phyloP scores from a whole-genome alignment of 2,329 filamentous ascomycete species.

The Arachnomyces sp. region DNA sequence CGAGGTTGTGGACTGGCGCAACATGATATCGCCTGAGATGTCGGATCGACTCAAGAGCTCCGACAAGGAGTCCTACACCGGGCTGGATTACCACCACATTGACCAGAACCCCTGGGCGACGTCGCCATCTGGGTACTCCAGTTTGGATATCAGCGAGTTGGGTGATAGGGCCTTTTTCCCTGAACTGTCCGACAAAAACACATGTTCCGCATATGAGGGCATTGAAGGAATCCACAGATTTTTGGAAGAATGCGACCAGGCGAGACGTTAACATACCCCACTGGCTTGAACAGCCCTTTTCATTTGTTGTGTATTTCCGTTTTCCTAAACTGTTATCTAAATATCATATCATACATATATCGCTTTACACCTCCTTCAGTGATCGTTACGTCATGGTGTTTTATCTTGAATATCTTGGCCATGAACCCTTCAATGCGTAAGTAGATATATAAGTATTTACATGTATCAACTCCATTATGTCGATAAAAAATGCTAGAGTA shows the following conservation, averaged over 20 bases:
- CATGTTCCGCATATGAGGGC: conserved; percentile 45
- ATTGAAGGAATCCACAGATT: conserved; percentile 61
- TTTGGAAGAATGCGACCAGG: conserved; percentile 55
- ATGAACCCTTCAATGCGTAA: too few relatives aligned
- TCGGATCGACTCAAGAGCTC: conserved; percentile 18
- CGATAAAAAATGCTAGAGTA: too few relatives aligned
- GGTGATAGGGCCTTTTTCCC: conserved; percentile 33
- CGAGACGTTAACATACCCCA: conserved; percentile 25
- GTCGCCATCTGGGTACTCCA: conserved; percentile 48
- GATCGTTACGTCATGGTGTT: too few relatives aligned
- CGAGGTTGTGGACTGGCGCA: conserved; percentile 48
- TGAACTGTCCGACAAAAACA: conserved; percentile 31
- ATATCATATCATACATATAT: too few relatives aligned
- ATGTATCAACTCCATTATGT: too few relatives aligned
- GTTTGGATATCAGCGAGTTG: conserved; percentile 48
- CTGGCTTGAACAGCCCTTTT: conserved; percentile 9
- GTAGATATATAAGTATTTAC: too few relatives aligned
- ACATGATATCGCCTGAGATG: conserved; percentile 46
- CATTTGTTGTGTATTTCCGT: conserved; percentile 3
- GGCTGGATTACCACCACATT: conserved; percentile 33
- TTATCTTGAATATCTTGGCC: too few relatives aligned
- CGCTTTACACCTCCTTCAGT: too few relatives aligned
- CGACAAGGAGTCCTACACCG: conserved; percentile 20
- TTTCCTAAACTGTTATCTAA: background rate
- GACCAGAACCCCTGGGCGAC: conserved; percentile 49